Evolutionary conservation across 306 rosid species (phyloP), one percentile per base, ranked within the genome.

Genomic region (Abrus pulchellus): DNA sequence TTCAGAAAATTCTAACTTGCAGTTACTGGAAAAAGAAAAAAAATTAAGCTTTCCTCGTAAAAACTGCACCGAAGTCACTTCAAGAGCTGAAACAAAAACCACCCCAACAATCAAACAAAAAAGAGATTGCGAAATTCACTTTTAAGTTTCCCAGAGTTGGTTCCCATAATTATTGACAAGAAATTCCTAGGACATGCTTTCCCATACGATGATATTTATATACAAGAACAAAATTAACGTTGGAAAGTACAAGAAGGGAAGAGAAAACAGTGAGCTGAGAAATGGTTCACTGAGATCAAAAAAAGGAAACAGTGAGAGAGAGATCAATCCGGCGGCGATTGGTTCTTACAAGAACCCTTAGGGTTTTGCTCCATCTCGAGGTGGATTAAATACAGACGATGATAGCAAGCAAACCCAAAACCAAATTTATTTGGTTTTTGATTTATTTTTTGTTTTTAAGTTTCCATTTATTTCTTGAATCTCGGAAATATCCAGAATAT

Each of bases 301-400:
- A 56, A 61, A 13, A 1, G 49, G 30, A 68, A 56, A 40, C 36
- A 68, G 50, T 14, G 9, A 70, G 74, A 48, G 43, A 66, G 86
- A 54, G 82, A 86, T 86, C 78, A 89, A 86, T 81, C 88, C 68
- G 97, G 97, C 98, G 97, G 97, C 97, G 83, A 91, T 84, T 88
- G 80, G 67, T 84, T 83, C 83, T 86, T 75, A 65, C 90, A 88
- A 91, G 94, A 91, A 93, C 90, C 97, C 94, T 88, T 91, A 89
- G 92, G 97, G 97, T 90, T 93, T 93, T 91, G 91, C 87, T 88
- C 84, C 87, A 87, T 71, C 74, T 47, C 30, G 72, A 84, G 34
- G 82, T 80, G 63, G 95, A 89, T 91, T 93, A 93, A 86, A 90
- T 85, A 88, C 90, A 85, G 79, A 66, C 5, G 80, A 86, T 54